Evolutionary conservation across 2,329 filamentous ascomycete species (phyloP).

Genomic region (Aspergillus niger): DNA sequence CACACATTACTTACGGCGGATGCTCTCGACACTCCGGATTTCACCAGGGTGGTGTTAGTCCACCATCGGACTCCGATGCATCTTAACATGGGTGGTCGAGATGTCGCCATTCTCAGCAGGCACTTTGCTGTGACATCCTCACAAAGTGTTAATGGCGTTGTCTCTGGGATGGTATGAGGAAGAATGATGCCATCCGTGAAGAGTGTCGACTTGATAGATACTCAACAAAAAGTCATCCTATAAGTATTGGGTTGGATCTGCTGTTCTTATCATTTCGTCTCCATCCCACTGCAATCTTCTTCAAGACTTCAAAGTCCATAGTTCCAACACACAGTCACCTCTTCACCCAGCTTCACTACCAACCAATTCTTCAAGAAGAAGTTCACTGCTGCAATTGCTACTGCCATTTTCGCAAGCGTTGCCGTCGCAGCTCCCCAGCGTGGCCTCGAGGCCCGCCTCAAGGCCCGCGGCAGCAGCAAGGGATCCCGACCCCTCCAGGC

Average conservation of each 20-base stretch:
- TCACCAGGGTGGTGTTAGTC: no score
- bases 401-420: slow-evolving; percentile 45
- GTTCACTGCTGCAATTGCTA: slow-evolving; percentile 43
- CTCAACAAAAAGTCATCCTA: neutral
- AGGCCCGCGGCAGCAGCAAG: slow-evolving; percentile 27
- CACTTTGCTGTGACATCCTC: neutral
- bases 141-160: neutral
- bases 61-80: slow-evolving; percentile 11
- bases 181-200: slow-evolving; percentile 1
- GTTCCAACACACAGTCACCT: neutral
- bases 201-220: neutral
- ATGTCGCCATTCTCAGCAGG: neutral
- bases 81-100: neutral
- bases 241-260: neutral
- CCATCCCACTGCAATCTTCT: neutral
- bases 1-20: no score
- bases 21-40: no score
- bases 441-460: slow-evolving; percentile 37
- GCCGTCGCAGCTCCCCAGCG: slow-evolving; percentile 52
- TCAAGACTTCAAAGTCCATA: neutral
- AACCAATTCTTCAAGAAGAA: slow-evolving; percentile 48
- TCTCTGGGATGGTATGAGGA: neutral
- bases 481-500: slow-evolving; percentile 34
- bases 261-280: neutral
- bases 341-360: neutral